Evolutionary conservation across 1,284 basidiomycete genomes (phyloP).

Genomic region (Ceratobasidium sp.): DNA sequence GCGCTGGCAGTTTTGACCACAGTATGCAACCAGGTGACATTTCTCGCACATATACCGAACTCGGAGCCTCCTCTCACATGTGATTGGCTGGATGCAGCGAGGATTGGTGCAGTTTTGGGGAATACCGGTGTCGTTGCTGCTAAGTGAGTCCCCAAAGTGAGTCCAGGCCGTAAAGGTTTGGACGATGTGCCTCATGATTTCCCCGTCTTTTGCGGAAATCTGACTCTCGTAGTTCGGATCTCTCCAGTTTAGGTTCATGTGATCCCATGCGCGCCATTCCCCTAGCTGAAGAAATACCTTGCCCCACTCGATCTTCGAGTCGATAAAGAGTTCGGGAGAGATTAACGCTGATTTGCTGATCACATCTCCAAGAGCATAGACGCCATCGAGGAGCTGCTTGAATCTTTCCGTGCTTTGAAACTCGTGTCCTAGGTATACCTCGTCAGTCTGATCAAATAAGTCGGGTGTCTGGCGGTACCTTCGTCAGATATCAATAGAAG

Average conservation of each 20-base stretch:
- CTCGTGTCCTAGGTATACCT: neutral
- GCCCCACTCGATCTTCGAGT: neutral
- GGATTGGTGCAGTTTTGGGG: no score
- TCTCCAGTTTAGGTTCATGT: no score
- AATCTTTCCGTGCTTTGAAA: neutral
- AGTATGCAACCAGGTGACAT: no score
- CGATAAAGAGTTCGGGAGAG: neutral
- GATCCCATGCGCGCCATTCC: no score
- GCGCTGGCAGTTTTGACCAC: no score
- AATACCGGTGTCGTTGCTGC: neutral
- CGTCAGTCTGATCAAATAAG: no score
- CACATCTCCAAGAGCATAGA: neutral
- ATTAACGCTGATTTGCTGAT: neutral
- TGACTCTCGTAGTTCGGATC: neutral
- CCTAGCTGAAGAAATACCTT: neutral
- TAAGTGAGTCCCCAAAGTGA: neutral
- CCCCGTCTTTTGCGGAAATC: neutral
- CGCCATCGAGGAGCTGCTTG: neutral
- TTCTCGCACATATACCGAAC: no score
- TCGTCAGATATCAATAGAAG: no score
- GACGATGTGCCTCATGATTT: neutral
- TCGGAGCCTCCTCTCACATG: no score
- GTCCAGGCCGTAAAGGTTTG: neutral
- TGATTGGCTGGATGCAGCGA: no score
- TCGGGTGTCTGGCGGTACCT: no score